These are phyloP conservation scores for Hibiscus syriacus DNA, from an alignment of 345 rosid species.

Conservation along the genomic window DNA sequence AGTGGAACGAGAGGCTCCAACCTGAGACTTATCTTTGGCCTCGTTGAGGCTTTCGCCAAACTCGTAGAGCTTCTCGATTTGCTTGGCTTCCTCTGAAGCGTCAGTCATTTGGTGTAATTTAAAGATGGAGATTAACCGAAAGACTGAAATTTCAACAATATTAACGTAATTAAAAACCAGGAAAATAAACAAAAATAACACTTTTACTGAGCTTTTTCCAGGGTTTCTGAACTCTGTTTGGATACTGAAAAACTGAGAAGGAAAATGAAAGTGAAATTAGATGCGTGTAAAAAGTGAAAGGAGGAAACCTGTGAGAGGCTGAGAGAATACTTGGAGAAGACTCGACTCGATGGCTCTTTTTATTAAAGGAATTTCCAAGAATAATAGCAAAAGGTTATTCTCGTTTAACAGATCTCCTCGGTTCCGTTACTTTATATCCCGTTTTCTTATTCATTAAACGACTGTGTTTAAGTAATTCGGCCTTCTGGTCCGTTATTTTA, in stretches of 20 bases:
- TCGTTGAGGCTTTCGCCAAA: constrained; percentile 90
- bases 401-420: neutral
- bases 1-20: constrained; percentile 3
- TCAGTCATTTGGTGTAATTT: constrained; percentile 47
- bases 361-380: neutral
- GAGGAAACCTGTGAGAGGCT: neutral
- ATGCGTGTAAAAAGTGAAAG: neutral
- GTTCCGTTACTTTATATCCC: neutral
- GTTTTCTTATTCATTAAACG: neutral
- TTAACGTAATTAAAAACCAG: constrained; percentile 3
- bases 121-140: constrained; percentile 22
- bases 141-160: constrained; percentile 23
- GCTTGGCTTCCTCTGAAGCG: constrained; percentile 53
- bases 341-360: constrained; percentile 1
- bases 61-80: constrained; percentile 95
- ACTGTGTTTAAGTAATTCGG: neutral
- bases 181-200: neutral
- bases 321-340: neutral
- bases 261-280: neutral
- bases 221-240: neutral
- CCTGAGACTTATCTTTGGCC: constrained; percentile 96
- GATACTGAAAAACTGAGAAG: neutral
- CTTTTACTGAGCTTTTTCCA: neutral
- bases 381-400: neutral
- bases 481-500: neutral